Evolutionary conservation across 495 filamentous ascomycete species (phyloP), one percentile per base, ranked within the genome.

Genomic region (Lophiotrema nucula): DNA sequence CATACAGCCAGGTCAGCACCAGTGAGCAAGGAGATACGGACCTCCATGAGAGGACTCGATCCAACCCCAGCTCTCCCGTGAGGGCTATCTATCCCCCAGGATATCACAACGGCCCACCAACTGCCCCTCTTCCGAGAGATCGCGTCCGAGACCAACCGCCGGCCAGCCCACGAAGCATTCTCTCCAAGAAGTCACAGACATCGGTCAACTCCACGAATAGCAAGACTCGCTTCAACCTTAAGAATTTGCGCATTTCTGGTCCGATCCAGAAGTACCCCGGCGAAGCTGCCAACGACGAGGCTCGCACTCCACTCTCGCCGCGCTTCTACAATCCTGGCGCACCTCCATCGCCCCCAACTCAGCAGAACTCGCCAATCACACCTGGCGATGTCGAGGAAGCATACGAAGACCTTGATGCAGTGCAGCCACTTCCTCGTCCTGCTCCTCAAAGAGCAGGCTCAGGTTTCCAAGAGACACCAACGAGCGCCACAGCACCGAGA

Each of bases 321-420:
- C 74, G 81, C 43, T 66, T 78, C 49, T 83, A 84, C 67, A 78
- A 79, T 56, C 82, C 83, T 19, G 75, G 81, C 12, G 77, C 80
- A 15, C 81, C 82, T 13, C 82, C 82, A 50, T 55, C 70, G 31
- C 70, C 63, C 66, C 74, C 69, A 60, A 65, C 64, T 4, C 24
- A 59, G 18, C 62, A 46, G 53, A 69, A 44, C 43, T 61, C 53
- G 31, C 64, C 49, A 23, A 62, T 45, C 33, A 69, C 48, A 59
- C 60, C 58, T 18, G 49, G 45, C 53, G 38, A 45, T 55, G n/a
- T 50, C 27, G 46, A 71, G 47, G 46, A 59, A 47, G 60, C 63
- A 23, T 55, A 65, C 58, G 69, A 74, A 53, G 39, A 52, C 1
- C 60, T 73, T 21, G 72, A 74, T 49, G 49, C 69, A 54, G 60